Evolutionary conservation across 2,329 filamentous ascomycete genomes (phyloP), one percentile per base, ranked within the genome.

Genomic region (Penicillium vulpinum): DNA sequence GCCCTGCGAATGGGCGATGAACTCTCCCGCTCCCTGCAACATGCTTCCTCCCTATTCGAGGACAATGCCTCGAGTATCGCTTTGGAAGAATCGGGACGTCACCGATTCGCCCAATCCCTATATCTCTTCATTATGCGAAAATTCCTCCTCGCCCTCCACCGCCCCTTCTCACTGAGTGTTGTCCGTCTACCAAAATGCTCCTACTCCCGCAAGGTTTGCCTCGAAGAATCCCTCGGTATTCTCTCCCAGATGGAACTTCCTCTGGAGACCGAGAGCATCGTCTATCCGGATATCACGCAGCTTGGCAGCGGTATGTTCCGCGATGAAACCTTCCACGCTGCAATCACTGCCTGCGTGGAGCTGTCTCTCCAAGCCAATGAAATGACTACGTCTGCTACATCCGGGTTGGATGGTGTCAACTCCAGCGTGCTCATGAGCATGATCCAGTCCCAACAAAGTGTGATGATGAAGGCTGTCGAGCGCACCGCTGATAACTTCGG

Each of bases 81-180:
- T 3, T 38, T 57, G 0, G 35, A 41, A 16, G 59, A 62, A 11
- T 15, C 53, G 11, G 41, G 57, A n/a, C 62, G 58, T 16, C 56
- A 65, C 40, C 60, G 64, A 18, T 73, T 73, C 22, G 65, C 70
- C 5, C 65, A 66, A 39, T 72, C 69, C 3, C 65, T 85, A 5
- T 69, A 83, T 26, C 78, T 84, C 47, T 79, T 81, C 39, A 71
- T 82, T 0, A 73, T 82, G 4, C 80, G 81, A 5, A 81, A 84
- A 15, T 85, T 84, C 62, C 62, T 85, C 2, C 76, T 86, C 15
- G 75, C 78, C 0, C 71, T 87, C 0, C 84, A 87, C 59, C 78
- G 76, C 8, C 73, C 73, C 1, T 74, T 72, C 49, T 71, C 70
- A 2, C 60, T 71, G n/a, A 73, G 69, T 54, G 69, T 74, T 13